Percentiles rank a stretch among this genome's conserved stretches.
Conservation (phyloP, 352 stramenopile genomes). For the Phytophthora citrophthora region DNA sequence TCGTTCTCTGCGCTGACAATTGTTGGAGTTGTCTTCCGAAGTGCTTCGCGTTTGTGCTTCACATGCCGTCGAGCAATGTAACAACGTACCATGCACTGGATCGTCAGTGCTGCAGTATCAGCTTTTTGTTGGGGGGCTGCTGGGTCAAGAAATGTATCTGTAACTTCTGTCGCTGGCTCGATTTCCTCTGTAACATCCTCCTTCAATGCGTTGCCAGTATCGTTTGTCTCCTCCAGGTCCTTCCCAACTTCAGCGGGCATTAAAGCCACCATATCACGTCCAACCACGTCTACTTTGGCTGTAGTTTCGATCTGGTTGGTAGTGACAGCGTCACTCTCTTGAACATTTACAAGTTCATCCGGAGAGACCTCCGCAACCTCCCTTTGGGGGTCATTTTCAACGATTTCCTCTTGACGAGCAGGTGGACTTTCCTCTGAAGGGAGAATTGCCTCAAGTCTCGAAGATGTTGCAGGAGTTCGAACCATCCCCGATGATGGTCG, state of each 20-base stretch:
- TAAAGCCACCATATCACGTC: neutral
- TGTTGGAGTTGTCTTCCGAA: neutral
- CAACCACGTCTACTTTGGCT: neutral
- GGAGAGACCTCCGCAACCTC: neutral
- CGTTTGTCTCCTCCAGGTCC: neutral
- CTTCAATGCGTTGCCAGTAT: neutral
- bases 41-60: slow-evolving; percentile 29
- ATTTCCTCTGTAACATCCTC: neutral
- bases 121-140: neutral
- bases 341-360: neutral
- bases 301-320: neutral
- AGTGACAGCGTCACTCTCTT: neutral
- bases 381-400: neutral
- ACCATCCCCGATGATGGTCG: slow-evolving; percentile 20
- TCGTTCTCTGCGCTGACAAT: neutral
- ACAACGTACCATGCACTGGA: slow-evolving; percentile 51
- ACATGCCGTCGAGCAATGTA: slow-evolving; percentile 39
- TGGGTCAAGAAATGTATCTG: neutral
- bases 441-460: slow-evolving; percentile 6
- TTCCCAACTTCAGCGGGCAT: neutral
- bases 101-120: slow-evolving; percentile 36
- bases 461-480: slow-evolving; percentile 19
- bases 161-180: neutral
- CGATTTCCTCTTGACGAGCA: slow-evolving; percentile 4
- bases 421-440: neutral